A percentile compares a stretch with the other conserved stretches of the same genome.
These are phyloP conservation scores for Xylariaceae sp. DNA, from an alignment of 2,329 filamentous ascomycete genomes.

Conservation along the genomic window DNA sequence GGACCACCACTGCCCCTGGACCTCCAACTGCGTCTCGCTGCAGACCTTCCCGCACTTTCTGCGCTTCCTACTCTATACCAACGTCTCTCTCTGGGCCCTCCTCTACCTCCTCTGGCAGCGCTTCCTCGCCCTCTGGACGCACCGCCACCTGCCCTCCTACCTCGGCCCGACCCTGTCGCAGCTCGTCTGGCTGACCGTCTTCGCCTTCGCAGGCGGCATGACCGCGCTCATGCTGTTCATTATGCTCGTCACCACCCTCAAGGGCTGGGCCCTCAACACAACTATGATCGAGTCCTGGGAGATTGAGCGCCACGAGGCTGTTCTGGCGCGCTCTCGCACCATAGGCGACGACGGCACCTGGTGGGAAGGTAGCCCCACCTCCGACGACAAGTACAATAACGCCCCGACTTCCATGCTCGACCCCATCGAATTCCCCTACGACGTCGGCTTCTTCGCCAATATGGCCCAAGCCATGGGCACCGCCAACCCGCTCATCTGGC, in stretches of 20 bases:
- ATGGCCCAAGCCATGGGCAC: constrained; percentile 73
- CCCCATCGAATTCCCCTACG: constrained; percentile 76
- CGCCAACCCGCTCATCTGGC: constrained; percentile 60
- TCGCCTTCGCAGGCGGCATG: constrained; percentile 54
- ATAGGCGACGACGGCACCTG: constrained; percentile 30
- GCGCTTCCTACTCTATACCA: constrained; percentile 70
- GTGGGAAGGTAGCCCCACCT: constrained; percentile 31
- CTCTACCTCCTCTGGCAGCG: constrained; percentile 57
- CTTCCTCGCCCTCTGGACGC: constrained; percentile 55
- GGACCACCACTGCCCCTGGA: constrained; percentile 89
- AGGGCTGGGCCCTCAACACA: constrained; percentile 61
- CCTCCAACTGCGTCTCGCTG: constrained; percentile 75
- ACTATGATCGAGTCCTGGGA: constrained; percentile 84
- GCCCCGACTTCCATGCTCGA: constrained; percentile 46
- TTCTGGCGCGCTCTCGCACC: constrained; percentile 41
- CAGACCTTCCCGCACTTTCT: constrained; percentile 79
- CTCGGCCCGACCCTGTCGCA: constrained; percentile 61
- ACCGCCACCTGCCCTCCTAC: constrained; percentile 67
- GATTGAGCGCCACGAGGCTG: constrained; percentile 57
- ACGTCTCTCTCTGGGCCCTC: constrained; percentile 60
- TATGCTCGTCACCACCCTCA: constrained; percentile 59
- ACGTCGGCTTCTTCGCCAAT: constrained; percentile 71
- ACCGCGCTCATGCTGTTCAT: constrained; percentile 60
- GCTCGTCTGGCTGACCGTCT: constrained; percentile 57
- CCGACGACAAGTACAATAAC: constrained; percentile 26